Evolutionary conservation across 352 stramenopile species (phyloP).

Genomic region (Pseudoperonospora humuli): DNA sequence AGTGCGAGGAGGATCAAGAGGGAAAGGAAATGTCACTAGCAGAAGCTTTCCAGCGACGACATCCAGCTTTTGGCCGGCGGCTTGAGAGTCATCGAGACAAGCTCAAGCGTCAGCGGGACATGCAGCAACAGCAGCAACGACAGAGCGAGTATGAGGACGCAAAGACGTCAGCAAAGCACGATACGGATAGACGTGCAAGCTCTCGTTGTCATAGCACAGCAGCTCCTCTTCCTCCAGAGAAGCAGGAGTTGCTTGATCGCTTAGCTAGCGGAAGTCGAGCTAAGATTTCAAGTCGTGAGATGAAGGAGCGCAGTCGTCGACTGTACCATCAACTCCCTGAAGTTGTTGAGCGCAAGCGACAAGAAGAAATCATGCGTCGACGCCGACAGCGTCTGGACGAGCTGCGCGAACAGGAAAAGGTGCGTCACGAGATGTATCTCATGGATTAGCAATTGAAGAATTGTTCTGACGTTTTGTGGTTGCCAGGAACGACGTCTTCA

Average conservation of each 20-base stretch:
- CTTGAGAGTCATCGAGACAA: constrained; percentile 21
- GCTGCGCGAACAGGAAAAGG: constrained; percentile 65
- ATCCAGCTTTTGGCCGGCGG: constrained; percentile 45
- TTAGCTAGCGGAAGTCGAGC: constrained; percentile 41
- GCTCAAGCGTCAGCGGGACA: constrained; percentile 26
- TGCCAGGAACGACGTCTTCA: constrained; percentile 43
- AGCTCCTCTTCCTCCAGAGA: constrained; percentile 8
- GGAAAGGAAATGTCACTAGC: constrained; percentile 31
- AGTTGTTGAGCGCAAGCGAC: constrained; percentile 59
- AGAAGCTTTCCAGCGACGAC: constrained; percentile 48
- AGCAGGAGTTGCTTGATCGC: constrained; percentile 34
- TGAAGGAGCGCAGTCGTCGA: constrained; percentile 54
- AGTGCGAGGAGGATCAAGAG: constrained; percentile 1
- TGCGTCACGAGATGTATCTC: constrained; percentile 7
- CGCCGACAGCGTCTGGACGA: constrained; percentile 56
- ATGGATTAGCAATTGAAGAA: neutral
- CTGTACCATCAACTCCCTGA: constrained; percentile 67
- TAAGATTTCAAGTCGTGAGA: constrained; percentile 54
- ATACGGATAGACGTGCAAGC: neutral
- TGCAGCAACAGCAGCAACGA: constrained; percentile 11
- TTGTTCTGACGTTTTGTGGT: neutral
- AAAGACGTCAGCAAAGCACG: neutral
- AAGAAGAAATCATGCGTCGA: constrained; percentile 62
- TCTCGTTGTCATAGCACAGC: neutral
- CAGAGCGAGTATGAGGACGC: constrained; percentile 1